Evolutionary conservation across 139 green algal species (phyloP).

Genomic region (Tetraselmis striata): DNA sequence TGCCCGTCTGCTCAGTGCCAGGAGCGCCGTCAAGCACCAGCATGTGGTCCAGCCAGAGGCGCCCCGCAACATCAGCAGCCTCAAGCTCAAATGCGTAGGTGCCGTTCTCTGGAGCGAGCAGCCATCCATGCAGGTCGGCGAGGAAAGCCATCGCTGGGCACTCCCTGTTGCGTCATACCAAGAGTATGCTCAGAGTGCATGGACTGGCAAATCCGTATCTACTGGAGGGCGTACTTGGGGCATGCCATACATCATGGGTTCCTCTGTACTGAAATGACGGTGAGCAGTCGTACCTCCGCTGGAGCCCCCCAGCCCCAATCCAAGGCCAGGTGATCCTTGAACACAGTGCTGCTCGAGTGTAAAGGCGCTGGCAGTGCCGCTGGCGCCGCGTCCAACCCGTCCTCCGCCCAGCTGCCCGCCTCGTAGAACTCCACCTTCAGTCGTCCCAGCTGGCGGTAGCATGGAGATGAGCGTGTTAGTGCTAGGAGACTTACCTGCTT

Average conservation of each 20-base stretch:
- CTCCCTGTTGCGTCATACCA: neutral
- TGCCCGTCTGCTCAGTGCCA: neutral
- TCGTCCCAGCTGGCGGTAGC: neutral
- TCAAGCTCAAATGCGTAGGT: neutral
- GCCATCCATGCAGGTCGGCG: neutral
- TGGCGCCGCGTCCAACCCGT: neutral
- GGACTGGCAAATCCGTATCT: too few species aligned
- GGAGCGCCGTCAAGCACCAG: neutral
- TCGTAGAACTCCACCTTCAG: neutral
- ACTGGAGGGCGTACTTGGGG: too few species aligned
- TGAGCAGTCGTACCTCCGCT: neutral
- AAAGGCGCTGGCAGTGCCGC: neutral
- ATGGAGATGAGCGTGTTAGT: too few species aligned
- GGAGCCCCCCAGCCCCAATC: neutral
- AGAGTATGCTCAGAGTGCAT: neutral
- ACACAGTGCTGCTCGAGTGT: neutral
- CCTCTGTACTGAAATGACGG: neutral
- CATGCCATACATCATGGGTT: neutral
- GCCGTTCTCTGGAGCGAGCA: neutral
- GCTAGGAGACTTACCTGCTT: too few species aligned
- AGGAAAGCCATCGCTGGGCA: neutral
- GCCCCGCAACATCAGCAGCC: neutral
- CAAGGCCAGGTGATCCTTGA: neutral
- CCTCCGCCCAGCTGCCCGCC: neutral
- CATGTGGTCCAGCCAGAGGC: neutral